Conservation (phyloP, 805 yeast species). For the Wickerhamomyces bisporus region DNA sequence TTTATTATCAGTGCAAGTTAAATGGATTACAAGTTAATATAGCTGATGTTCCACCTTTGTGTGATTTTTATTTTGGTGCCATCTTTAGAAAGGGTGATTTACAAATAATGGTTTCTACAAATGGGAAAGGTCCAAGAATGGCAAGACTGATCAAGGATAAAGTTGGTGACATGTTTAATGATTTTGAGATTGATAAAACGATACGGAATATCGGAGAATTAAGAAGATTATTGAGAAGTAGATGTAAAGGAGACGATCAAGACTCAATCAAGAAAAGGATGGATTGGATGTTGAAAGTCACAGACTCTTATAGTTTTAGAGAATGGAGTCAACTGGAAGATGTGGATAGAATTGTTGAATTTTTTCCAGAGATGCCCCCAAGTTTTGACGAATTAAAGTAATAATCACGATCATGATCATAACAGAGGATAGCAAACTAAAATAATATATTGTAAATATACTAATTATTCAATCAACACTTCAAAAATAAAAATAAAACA, state of each 20-base stretch:
- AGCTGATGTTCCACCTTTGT: slow-evolving; percentile 78
- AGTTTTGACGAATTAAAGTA: slow-evolving; percentile 7
- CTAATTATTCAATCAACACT: too few relatives aligned
- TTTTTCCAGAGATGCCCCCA: slow-evolving; percentile 50
- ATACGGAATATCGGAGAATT: slow-evolving; percentile 55
- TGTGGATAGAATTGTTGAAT: slow-evolving; percentile 34
- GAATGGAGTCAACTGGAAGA: slow-evolving; percentile 50
- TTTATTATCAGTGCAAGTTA: slow-evolving; percentile 46
- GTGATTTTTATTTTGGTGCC: slow-evolving; percentile 85
- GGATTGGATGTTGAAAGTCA: slow-evolving; percentile 64
- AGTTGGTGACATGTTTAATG: slow-evolving; percentile 38
- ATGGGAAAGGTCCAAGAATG: slow-evolving; percentile 76
- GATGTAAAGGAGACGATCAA: slow-evolving; percentile 40
- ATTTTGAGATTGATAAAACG: slow-evolving; percentile 44
- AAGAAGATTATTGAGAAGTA: slow-evolving; percentile 43
- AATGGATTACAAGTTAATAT: slow-evolving; percentile 61
- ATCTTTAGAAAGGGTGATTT: slow-evolving; percentile 66
- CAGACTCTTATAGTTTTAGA: slow-evolving; percentile 53
- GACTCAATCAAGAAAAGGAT: slow-evolving; percentile 54
- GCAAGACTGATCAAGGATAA: slow-evolving; percentile 57
- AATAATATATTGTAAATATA: too few relatives aligned
- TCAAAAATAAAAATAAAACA: too few relatives aligned
- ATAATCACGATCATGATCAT: too few relatives aligned
- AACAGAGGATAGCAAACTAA: too few relatives aligned
- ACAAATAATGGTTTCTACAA: slow-evolving; percentile 78